Evolutionary conservation across 2,329 filamentous ascomycete genomes (phyloP).

Genomic region (Trichoderma sp.): DNA sequence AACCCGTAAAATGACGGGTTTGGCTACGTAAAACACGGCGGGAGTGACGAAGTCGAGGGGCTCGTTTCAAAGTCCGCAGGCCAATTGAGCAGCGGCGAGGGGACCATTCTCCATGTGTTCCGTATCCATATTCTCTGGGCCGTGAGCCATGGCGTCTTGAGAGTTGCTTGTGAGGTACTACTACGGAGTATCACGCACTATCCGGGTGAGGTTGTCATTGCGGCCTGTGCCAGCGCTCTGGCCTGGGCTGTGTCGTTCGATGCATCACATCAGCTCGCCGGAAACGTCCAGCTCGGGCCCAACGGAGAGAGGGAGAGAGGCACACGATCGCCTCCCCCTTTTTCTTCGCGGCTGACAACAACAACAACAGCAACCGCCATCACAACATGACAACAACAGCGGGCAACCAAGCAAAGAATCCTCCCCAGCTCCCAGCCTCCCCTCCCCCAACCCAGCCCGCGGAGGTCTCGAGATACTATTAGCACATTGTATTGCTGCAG

Average conservation of each 20-base stretch:
- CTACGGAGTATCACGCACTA: too few species aligned
- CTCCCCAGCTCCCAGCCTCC: background rate
- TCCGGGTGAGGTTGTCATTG: background rate
- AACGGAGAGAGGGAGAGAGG: background rate
- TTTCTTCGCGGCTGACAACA: conserved; percentile 19
- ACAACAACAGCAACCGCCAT: conserved; percentile 14
- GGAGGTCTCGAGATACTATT: conserved; percentile 10
- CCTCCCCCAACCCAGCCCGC: background rate
- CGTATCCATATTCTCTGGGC: background rate
- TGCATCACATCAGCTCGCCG: background rate
- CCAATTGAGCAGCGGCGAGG: conserved; percentile 10
- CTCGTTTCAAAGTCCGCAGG: conserved; percentile 27
- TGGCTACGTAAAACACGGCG: conserved; percentile 27
- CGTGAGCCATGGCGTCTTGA: too few species aligned
- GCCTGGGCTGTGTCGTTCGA: background rate
- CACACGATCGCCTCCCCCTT: conserved; percentile 15
- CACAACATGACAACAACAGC: too few species aligned
- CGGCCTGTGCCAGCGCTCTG: background rate
- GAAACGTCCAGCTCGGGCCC: background rate
- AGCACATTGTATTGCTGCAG: background rate
- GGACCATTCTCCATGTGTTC: background rate
- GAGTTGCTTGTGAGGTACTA: background rate
- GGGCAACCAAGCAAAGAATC: background rate
- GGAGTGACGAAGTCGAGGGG: conserved; percentile 24
- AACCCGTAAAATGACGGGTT: conserved; percentile 27